Percentiles rank a stretch among this genome's conserved stretches.
Evolutionary conservation across 148 eudicot species (phyloP).

Genomic region (Polygonum maritimum): DNA sequence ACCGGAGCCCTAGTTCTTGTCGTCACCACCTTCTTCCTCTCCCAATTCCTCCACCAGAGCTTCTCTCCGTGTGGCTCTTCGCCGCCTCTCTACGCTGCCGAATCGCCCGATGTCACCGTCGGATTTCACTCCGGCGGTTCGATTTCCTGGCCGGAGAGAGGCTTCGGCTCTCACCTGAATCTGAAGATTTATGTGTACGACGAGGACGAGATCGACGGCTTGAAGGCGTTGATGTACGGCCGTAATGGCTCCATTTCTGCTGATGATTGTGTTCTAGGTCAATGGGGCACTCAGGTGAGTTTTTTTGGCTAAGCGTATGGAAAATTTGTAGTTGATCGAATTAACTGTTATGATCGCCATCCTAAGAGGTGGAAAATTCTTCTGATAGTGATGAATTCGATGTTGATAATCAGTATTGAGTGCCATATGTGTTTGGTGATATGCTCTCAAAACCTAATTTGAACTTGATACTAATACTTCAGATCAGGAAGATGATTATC

Average conservation of each 20-base stretch:
- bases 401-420: neutral
- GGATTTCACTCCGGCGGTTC: constrained; percentile 20
- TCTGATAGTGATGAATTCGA: neutral
- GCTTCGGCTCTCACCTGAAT: constrained; percentile 42
- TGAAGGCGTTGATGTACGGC: constrained; percentile 60
- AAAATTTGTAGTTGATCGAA: neutral
- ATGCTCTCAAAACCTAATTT: constrained; percentile 1
- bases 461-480: neutral
- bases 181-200: constrained; percentile 76
- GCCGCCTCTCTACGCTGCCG: neutral
- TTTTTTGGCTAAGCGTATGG: neutral
- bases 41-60: constrained; percentile 43
- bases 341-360: neutral
- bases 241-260: constrained; percentile 51
- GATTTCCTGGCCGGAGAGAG: constrained; percentile 38
- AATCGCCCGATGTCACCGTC: constrained; percentile 4
- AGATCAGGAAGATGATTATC: neutral
- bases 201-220: constrained; percentile 66
- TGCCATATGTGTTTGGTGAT: neutral
- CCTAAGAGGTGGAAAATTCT: neutral
- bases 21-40: constrained; percentile 61
- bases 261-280: constrained; percentile 59
- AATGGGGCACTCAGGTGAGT: constrained; percentile 91
- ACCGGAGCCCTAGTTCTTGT: constrained; percentile 61
- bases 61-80: constrained; percentile 11